Evolutionary conservation across 805 yeast genomes (phyloP), one percentile per base, ranked within the genome.

Genomic region (Wickerhamiella brachini): DNA sequence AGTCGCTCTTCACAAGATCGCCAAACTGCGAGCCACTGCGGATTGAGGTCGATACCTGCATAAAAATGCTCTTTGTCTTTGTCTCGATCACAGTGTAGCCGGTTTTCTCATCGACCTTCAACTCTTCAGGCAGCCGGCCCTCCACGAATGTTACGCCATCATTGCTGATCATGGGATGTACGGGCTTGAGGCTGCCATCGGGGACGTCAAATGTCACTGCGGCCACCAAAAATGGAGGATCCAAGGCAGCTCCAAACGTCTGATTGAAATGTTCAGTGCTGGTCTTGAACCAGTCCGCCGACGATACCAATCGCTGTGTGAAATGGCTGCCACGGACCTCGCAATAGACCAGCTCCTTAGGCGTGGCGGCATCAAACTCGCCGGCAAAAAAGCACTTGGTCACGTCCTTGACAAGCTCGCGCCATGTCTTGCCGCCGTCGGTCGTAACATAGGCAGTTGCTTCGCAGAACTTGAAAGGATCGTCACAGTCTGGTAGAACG

Each of bases 81-180:
- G 90, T 78, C 41, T 85, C 87, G 43, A 93, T 69, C 22, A 90
- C 75, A 0, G 96, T 89, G 66, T 85, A 88, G 0, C 87, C 85
- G 53, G 76, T 78, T 56, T 80, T 81, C 37, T 73, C 71, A 44
- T 76, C 76, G 9, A 20, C 24, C 6, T 74, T 67, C 57, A 84
- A 70, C 56, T 73, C 68, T 38, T 77, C 76, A 1, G 98, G 97
- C 66, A 87, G 82, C 53, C 76, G 72, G 0, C 93, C 93, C 52
- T 77, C 83, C 0, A 95, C 86, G 73, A 81, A 93, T 9, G 67
- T 71, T 4, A 60, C 54, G 18, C 97, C 97, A 65, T 90, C 90
- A 17, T 79, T 75, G 1, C 96, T 80, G 1, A 87, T 87, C 57
- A 72, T 75, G 0, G 94, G 90, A 49, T 74, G 73, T 50, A 88